Percentiles rank a stretch among this genome's conserved stretches.
phyloP scores from a whole-genome alignment of 2,329 filamentous ascomycete species.

The Penicillium glabrum region DNA sequence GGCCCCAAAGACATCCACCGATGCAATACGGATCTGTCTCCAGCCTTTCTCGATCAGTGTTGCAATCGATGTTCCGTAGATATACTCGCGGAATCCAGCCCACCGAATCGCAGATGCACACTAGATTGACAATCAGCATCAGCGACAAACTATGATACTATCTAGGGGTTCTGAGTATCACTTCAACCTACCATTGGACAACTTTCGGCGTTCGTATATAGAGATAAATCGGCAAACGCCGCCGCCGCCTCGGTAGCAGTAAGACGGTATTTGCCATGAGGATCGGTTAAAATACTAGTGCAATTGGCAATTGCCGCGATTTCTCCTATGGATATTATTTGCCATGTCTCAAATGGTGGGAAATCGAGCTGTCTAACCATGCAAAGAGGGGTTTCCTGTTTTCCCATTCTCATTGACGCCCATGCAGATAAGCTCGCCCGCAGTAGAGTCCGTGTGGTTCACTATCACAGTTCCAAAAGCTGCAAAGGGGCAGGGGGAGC shows the following conservation, averaged over 20 bases:
- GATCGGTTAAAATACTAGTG: constrained; percentile 49
- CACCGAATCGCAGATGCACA: constrained; percentile 59
- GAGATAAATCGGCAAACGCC: constrained; percentile 49
- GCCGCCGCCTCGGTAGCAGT: constrained; percentile 40
- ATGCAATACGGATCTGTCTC: constrained; percentile 51
- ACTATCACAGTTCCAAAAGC: constrained; percentile 58
- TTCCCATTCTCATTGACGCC: constrained; percentile 48
- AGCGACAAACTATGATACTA: background rate
- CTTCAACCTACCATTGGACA: constrained; percentile 50
- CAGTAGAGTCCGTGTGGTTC: constrained; percentile 49
- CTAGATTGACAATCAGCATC: constrained; percentile 20
- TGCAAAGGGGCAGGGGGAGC: constrained; percentile 52
- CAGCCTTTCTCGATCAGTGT: constrained; percentile 50
- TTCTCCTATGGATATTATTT: constrained; percentile 41
- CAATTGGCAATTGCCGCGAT: constrained; percentile 58
- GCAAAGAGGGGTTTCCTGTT: constrained; percentile 54
- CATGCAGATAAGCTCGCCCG: constrained; percentile 47
- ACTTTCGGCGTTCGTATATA: constrained; percentile 60
- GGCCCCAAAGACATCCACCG: constrained; percentile 46
- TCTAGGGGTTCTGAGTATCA: background rate
- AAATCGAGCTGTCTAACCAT: constrained; percentile 38
- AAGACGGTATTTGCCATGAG: constrained; percentile 47
- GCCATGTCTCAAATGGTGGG: background rate
- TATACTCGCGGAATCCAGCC: constrained; percentile 56
- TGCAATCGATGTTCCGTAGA: constrained; percentile 55